Conservation (phyloP, 2,329 filamentous ascomycete genomes). For the Colletotrichum neosansevieriae region DNA sequence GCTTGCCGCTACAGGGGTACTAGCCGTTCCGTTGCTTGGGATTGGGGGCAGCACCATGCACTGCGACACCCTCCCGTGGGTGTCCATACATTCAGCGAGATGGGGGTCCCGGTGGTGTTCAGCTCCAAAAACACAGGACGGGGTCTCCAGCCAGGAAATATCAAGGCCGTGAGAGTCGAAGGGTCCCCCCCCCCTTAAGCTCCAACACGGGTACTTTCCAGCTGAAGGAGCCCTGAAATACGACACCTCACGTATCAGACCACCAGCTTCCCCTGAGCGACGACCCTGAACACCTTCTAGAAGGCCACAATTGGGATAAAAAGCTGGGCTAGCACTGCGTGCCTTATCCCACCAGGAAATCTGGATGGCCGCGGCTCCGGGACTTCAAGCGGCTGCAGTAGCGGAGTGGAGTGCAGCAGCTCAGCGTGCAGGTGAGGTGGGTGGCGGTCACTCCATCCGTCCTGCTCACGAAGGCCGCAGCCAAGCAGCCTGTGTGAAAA, state of each 20-base stretch:
- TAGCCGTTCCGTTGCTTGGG: conserved; percentile 16
- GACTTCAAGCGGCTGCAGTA: conserved; percentile 4
- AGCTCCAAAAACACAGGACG: not conserved
- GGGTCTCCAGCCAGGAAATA: not conserved
- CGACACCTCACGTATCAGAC: not conserved
- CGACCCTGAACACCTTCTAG: not conserved
- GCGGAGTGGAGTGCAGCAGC: conserved; percentile 13
- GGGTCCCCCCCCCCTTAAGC: not conserved
- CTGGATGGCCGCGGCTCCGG: conserved; percentile 2
- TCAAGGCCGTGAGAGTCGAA: conserved; percentile 1
- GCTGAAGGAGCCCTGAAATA: not conserved
- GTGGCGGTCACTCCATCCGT: conserved; percentile 33
- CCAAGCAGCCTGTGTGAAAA: conserved; percentile 1
- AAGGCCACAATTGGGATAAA: not conserved
- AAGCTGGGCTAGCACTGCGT: no score
- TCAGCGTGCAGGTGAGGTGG: conserved; percentile 14
- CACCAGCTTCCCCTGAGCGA: not conserved
- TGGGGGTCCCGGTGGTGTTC: not conserved
- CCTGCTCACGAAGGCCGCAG: conserved; percentile 11
- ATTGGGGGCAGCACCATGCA: not conserved
- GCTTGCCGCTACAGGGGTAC: conserved; percentile 24
- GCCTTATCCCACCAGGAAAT: conserved; percentile 1
- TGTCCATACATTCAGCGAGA: conserved; percentile 1
- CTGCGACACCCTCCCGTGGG: conserved; percentile 13
- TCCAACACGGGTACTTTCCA: not conserved